Evolutionary conservation across 2,329 filamentous ascomycete genomes (phyloP), one percentile per base, ranked within the genome.

Genomic region (Colletotrichum camelliae): DNA sequence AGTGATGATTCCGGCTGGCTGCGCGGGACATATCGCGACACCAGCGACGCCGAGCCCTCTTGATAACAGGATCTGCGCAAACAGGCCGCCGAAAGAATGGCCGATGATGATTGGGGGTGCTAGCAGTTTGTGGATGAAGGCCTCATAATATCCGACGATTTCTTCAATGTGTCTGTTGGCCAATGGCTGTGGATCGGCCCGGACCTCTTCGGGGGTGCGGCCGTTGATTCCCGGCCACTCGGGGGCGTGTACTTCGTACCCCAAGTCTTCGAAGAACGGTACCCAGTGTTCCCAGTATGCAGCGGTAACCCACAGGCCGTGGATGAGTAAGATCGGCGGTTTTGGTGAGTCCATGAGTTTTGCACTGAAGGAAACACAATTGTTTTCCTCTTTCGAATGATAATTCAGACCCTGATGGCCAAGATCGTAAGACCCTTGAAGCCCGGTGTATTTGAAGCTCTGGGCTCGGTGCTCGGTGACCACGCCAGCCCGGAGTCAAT

Each of bases 221-320:
- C 77, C 76, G 55, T 80, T 78, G 35, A 80, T 68, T 7, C 79
- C 79, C 16, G 79, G 79, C 79, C 79, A 80, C 16, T 77, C 79
- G 6, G 79, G 79, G 4, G 79, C 78, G 35, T 79, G 67, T 24
- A 79, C 79, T 4, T 77, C 72, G 68, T 80, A 80, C 31, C 79
- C 79, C 29, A 66, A 43, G 24, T 55, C 52, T 9, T 69, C 31
- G 65, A 77, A 78, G 33, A 62, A 76, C 2, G 70, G 31, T 4
- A 77, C 74, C 79, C 79, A 80, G 27, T 79, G 70, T 60, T 80
- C 79, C 79, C 79, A 80, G 43, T 75, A 79, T 29, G 72, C 29
- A 7, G 79, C 77, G 10, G 78, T 80, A 79, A 80, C 78, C 79
- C 79, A 80, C 33, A 80, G 64, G 6, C 79, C 79, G 60, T 80